Evolutionary conservation across 169 alveolate genomes (phyloP), one percentile per base, ranked within the genome.

Genomic region (Plasmodium sp.): DNA sequence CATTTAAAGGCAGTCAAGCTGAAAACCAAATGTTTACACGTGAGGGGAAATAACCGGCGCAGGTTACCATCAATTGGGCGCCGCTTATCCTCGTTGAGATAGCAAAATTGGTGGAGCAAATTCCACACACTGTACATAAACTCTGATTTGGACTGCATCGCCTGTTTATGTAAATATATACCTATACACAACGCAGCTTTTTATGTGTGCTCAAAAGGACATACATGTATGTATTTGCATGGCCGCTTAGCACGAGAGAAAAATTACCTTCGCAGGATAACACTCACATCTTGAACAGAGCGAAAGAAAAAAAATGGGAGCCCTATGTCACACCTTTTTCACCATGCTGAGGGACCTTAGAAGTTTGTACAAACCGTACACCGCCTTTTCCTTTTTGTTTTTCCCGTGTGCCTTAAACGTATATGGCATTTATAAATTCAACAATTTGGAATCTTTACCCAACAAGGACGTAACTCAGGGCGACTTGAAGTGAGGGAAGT

Each of bases 361-460:
- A 71, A 80, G 54, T 90, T 90, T 90, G 51, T 90, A 90, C 77
- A 90, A 90, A 90, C 94, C 94, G 27, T 90, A 90, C 39, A 41
- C 94, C 22, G 94, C 94, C n/a, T 90, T 90, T 80, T 90, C 94
- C 51, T 90, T 90, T 33, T 79, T 90, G 34, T 90, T 90, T 81
- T 90, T 90, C 83, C 94, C 94, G 2, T 90, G 94, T 62, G 94
- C 91, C 36, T 34, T 90, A 62, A 90, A 90, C 45, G 81, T 90
- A 56, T 90, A 90, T 90, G 94, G 94, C 2, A 90, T 90, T 80
- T 58, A 58, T 80, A 90, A 90, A 90, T 90, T 90, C 74, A 90
- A 80, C 43, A 81, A 72, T 71, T 80, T 80, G 10, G 83, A 90
- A 4, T 81, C 73, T 31, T n/a, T 58, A 43, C n/a, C 80, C 71